These are phyloP conservation scores for Diaporthe amygdali DNA, from an alignment of 2,329 filamentous ascomycete genomes.

Conservation along the genomic window DNA sequence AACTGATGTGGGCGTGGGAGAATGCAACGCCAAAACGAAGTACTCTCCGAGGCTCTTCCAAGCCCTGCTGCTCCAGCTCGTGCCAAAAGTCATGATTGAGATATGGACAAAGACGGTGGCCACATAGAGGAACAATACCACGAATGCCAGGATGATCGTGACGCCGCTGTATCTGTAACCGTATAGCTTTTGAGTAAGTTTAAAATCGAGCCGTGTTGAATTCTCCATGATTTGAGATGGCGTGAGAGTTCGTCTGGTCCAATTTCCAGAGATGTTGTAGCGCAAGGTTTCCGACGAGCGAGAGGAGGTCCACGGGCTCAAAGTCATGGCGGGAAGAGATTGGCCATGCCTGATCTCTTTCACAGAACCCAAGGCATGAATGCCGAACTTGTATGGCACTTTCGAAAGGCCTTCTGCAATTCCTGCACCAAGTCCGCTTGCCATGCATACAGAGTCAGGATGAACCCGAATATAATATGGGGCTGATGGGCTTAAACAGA, in stretches of 20 bases:
- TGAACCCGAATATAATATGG: too few relatives aligned
- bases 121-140: not conserved
- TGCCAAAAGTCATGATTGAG: not conserved
- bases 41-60: not conserved
- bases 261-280: not conserved
- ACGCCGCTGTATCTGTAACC: not conserved
- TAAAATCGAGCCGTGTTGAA: not conserved
- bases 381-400: not conserved
- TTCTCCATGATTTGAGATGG: not conserved
- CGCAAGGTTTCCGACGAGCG: fast-evolving
- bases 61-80: not conserved
- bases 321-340: not conserved
- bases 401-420: not conserved
- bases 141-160: not conserved
- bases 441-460: not conserved
- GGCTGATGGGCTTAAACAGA: not conserved
- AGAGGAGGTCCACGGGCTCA: not conserved
- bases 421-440: not conserved
- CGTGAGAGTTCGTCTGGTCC: not conserved
- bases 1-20: not conserved
- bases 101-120: not conserved
- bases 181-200: not conserved
- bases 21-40: not conserved
- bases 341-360: not conserved
- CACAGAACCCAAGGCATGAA: not conserved